Base-by-base conservation (phyloP, 2,329 filamentous ascomycete species). In the Dothistroma septosporum region DNA sequence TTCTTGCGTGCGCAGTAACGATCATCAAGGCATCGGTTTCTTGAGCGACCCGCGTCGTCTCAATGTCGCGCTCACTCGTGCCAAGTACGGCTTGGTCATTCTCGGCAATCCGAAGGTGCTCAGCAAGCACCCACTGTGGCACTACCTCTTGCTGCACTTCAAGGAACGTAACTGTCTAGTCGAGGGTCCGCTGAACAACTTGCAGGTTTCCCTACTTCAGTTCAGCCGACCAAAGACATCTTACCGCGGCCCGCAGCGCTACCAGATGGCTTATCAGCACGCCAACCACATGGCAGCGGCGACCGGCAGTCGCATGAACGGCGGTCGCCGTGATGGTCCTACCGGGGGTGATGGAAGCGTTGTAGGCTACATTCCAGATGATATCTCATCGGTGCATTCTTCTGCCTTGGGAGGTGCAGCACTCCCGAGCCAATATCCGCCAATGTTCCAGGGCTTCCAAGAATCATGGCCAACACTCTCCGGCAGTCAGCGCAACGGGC, bases 1-100 rank as follows among this genome's bases (percentile, higher is more conserved):
- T 33, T 97, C 94, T 63, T 99, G 94, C 73, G 94, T 99, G 55
- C 91, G 94, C 73, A 97, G 93, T 74, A 99, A 99, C 74, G 94
- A 99, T 71, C 96, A 97, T 75, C 94, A 99, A 76, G 94, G 94
- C 67, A 99, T 99, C 70, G 94, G 94, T 78, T 99, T 99, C 85
- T 81, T 99, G 81, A 97, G 92, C 62, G 94, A 99, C 70, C 94
- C 94, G 56, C 91, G 94, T 67, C 93, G 94, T 82, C 86, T 99
- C 71, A 99, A 99, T 73, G 94, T 99, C 22, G 94, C 93, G 44
- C 83, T 99, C 67, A 99, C 94, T 55, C 91, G 94, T 80, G 94
- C 94, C 64, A 97, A 97, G 77, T 99, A 93, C 71, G 94, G 94
- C 61, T 81, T 97, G 33, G 94, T 97, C 62, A 97, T 99, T 72